Conservation (phyloP, 108 stramenopile species). For the Fragilariopsis cylindrus region DNA sequence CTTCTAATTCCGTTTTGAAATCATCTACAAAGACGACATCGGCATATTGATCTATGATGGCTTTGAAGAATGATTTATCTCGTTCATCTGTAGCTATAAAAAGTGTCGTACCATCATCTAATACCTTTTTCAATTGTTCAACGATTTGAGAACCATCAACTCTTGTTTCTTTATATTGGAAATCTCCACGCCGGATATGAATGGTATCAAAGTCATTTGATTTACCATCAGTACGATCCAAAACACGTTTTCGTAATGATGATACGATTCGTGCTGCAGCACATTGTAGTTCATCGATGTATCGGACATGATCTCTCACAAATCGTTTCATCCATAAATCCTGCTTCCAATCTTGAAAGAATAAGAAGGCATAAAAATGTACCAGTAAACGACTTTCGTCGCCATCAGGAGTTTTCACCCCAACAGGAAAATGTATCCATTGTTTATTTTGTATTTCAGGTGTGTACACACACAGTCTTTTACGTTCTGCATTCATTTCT, state of each 20-base stretch:
- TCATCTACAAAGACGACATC: conserved; percentile 74
- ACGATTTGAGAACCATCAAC: conserved; percentile 50
- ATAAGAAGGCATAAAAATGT: conserved; percentile 82
- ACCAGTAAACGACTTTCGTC: conserved; percentile 46
- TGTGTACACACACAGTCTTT: conserved; percentile 60
- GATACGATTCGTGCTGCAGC: conserved; percentile 76
- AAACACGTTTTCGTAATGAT: conserved; percentile 51
- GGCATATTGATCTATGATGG: conserved; percentile 51
- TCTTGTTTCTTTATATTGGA: conserved; percentile 58
- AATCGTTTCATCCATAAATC: conserved; percentile 78
- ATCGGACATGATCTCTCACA: conserved; percentile 75
- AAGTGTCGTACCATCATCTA: conserved; percentile 43
- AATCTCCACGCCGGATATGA: conserved; percentile 75
- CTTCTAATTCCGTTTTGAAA: conserved; percentile 25
- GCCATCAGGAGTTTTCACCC: conserved; percentile 47
- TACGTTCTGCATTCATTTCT: conserved; percentile 52
- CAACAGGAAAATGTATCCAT: conserved; percentile 57
- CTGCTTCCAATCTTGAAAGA: conserved; percentile 73
- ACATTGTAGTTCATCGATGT: conserved; percentile 80
- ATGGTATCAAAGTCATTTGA: conserved; percentile 37
- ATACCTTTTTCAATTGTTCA: conserved; percentile 37
- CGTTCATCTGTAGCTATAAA: conserved; percentile 85
- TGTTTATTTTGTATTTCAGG: conserved; percentile 44
- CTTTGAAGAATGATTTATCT: conserved; percentile 74
- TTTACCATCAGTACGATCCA: conserved; percentile 24